Evolutionary conservation across 306 rosid species (phyloP).

Genomic region (Vigna hirtella): DNA sequence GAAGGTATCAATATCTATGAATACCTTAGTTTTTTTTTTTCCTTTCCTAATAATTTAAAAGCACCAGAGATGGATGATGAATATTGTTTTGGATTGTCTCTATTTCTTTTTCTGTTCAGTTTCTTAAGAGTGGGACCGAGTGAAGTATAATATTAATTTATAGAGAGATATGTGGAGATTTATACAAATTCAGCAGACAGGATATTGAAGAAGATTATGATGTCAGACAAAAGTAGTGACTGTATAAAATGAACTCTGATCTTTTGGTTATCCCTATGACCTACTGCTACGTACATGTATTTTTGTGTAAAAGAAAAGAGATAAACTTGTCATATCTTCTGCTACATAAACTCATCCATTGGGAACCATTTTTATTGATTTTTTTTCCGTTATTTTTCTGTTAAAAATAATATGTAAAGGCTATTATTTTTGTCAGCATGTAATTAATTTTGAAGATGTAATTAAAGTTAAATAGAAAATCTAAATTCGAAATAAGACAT

Average conservation of each 20-base stretch:
- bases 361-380: too few species aligned
- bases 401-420: too few species aligned
- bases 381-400: too few species aligned
- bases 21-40: background rate
- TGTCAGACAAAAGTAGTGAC: slow-evolving; percentile 27
- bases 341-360: background rate
- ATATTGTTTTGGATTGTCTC: background rate
- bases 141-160: background rate
- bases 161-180: background rate
- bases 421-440: too few species aligned
- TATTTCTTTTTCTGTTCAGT: background rate
- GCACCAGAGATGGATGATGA: background rate
- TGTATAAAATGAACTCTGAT: background rate
- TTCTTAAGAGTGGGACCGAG: background rate
- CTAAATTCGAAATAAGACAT: too few species aligned
- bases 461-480: too few species aligned
- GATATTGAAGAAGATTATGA: slow-evolving; percentile 12
- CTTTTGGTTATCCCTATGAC: background rate
- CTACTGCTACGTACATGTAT: background rate
- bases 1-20: background rate
- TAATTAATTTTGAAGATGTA: too few species aligned
- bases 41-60: slow-evolving; percentile 6
- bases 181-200: slow-evolving; percentile 7
- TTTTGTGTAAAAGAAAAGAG: background rate
- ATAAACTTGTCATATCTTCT: background rate